Base-by-base conservation (phyloP, 441 rosid genomes). In the Populus hybrid region DNA sequence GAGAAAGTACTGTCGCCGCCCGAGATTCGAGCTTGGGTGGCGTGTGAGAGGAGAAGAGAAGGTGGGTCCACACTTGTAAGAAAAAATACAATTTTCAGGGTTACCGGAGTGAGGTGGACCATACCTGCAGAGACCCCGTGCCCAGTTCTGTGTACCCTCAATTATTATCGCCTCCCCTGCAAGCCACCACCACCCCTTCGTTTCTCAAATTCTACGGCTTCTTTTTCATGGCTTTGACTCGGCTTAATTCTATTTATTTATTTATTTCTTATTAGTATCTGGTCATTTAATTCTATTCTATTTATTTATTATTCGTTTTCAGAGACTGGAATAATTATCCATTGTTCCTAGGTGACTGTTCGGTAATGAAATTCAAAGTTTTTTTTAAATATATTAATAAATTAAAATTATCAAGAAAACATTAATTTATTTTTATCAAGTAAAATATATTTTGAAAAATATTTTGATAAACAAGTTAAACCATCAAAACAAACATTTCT, bases 111-210 rank as follows among this genome's bases (percentile, higher is more conserved):
- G 61, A 18, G 61, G 61, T 54, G 61, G 61, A 16, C 61, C 61
- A 50, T 54, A 0, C 9, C 61, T 18, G 61, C 9, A 54, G 2
- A 54, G 76, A 74, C 40, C 87, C 79, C 84, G 72, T 77, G 83
- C 78, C 35, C 61, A 6, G 61, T 18, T 30, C 26, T 5, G 59
- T 18, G 59, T n/a, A 3, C 32, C 70, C 76, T 80, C 80, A 81
- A 84, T 86, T 73, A 82, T 85, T 84, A 76, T 74, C 81, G 23
- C 80, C 80, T 40, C 69, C 81, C 80, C 67, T 5, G 40, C 82
- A 80, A 72, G 83, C 74, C 81, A 69, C 54, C 78, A 57, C 32
- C 57, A n/a, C 54, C 20, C n/a, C 50, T 59, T 57, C 46, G 68
- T 30, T 73, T 11, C 2, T 71, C 16, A 10, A 54, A 54, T 54